A percentile compares a stretch with the other conserved stretches of the same genome.
Evolutionary conservation across 371 early-diverging fungal species (phyloP).

Genomic region (Mucor indicus): DNA sequence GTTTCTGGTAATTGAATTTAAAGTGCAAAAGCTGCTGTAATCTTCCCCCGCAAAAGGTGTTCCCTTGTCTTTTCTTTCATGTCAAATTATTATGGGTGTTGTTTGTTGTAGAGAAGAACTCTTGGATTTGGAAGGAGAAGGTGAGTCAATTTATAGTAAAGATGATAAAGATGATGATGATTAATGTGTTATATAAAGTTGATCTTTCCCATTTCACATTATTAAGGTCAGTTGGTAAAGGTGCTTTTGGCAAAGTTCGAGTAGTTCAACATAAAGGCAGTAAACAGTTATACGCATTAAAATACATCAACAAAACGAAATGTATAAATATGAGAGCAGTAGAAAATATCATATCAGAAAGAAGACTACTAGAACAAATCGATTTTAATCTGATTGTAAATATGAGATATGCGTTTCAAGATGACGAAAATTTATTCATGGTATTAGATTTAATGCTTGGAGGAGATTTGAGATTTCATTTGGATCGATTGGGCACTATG

Average conservation of each 20-base stretch:
- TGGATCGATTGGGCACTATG: constrained; percentile 60
- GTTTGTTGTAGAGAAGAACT: constrained; percentile 39
- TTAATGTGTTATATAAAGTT: constrained; percentile 7
- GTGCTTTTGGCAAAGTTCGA: constrained; percentile 79
- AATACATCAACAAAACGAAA: constrained; percentile 61
- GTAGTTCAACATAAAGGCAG: constrained; percentile 84
- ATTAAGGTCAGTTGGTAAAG: constrained; percentile 70
- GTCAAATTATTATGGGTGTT: too few relatives aligned
- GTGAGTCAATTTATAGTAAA: constrained; percentile 8
- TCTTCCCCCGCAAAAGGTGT: too few relatives aligned
- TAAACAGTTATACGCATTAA: constrained; percentile 54
- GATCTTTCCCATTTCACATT: constrained; percentile 67
- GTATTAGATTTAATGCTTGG: constrained; percentile 83
- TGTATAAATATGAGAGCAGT: constrained; percentile 59
- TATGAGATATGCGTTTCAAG: constrained; percentile 80
- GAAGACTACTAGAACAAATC: constrained; percentile 52
- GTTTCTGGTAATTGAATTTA: too few relatives aligned
- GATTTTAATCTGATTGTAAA: constrained; percentile 60
- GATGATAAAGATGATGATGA: background rate
- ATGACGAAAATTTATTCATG: constrained; percentile 81
- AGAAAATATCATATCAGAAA: constrained; percentile 58
- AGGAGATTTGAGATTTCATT: constrained; percentile 84
- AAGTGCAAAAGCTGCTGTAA: too few relatives aligned
- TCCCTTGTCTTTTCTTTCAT: too few relatives aligned
- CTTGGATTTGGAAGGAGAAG: constrained; percentile 43